Evolutionary conservation across 805 yeast species (phyloP), one percentile per base, ranked within the genome.

Genomic region (Groenewaldozyma tartarivorans): DNA sequence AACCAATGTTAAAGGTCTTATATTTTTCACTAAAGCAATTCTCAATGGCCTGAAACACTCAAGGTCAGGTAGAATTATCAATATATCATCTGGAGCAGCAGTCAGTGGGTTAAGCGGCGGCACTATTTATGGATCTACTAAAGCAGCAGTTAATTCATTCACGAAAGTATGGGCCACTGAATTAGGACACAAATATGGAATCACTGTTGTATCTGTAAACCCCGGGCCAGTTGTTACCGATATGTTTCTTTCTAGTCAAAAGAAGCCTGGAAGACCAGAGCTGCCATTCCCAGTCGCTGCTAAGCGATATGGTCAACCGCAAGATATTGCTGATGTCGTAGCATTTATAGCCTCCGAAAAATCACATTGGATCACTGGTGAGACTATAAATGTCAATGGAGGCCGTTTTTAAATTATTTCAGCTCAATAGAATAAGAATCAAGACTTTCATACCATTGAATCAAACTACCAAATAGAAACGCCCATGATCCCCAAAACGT

Each of bases 171-270:
- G 42, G 39, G 50, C 51, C 5, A 41, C 24, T 11, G 51, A 48
- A 30, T 36, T 46, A 13, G 50, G 50, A 4, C 36, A 31, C 4
- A 41, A 39, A 21, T 36, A 41, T 29, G 45, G 47, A 3, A 22
- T 40, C 26, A 46, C 42, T 16, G 48, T 47, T 33, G 45, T 45
- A 20, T 36, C 42, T 18, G 39, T 47, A 5, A 39, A 46, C 17
- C 51, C 51, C 2, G 51, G 51, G 11, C 51, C 51, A 2, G 42
- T 44, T 5, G 45, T 34, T 7, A 45, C 51, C 21, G 47, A 45
- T 1, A 21, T 47, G 27, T 43, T 43, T 19, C 6, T 30, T 7
- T 31, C 20, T 26, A 38, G 29, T 13, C 38, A 32, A 15, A 21
- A 39, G 19, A 45, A 43, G 21, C 40, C 27, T 6, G 6, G 29